Base-by-base conservation (phyloP, 805 yeast species). In the Metschnikowia drakensbergensis region DNA sequence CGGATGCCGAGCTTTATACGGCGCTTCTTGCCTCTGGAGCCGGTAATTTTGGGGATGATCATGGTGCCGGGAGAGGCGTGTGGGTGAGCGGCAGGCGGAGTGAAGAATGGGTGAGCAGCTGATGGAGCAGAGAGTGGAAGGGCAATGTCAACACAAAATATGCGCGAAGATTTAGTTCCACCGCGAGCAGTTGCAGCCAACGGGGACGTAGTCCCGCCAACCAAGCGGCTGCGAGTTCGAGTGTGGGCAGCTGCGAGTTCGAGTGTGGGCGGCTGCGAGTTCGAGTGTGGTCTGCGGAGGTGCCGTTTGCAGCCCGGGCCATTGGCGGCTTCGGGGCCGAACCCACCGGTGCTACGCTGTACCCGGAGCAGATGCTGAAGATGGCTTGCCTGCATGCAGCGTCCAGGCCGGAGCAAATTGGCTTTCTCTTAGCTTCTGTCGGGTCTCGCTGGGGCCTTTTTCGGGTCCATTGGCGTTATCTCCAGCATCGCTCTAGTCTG, bases 1-100 rank as follows among this genome's bases (percentile, higher is more conserved):
- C 89, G 69, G 49, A 88, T 81, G 37, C 92, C 86, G 39, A 88
- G 70, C 47, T 79, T 76, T 42, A 57, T 49, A 22, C 59, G 48
- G 42, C 60, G 58, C 34, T 46, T 47, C 46, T 53, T 51, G n/a
- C 52, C 37, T n/a, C 45, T 17, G 9, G 37, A 17, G 38, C 45
- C 52, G 37, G 34, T 11, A 3, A 27, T 22, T 28, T 29, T 27
- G 13, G 29, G 27, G 42, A 35, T 29, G 9, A 37, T 17, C 41
- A 30, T 44, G 47, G 41, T 17, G 28, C 38, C 37, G 26, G 27
- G 17, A 11, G 22, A 17, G 30, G 11, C 3, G 36, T 40, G 30
- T 9, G 25, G 29, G 5, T 1, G n/a, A n/a, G 11, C n/a, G 30
- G 30, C 22, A 26, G 13, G 10, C 27, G 28, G 10, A 36, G 28